phyloP scores from a whole-genome alignment of 495 filamentous ascomycete species.

The Hypoxylon subgilvum region DNA sequence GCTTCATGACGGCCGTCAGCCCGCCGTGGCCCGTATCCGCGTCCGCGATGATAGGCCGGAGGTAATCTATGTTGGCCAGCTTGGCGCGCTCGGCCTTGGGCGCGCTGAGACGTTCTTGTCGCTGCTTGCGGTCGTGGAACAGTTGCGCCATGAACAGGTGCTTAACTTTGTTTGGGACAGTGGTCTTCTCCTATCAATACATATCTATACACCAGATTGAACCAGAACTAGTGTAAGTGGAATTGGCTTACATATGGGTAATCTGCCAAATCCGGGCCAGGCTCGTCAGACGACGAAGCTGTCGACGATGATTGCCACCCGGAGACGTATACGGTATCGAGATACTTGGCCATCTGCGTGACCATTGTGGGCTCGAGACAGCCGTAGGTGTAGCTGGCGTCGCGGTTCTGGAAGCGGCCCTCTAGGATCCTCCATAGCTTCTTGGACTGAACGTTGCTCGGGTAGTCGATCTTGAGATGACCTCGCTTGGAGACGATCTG shows the following conservation, averaged over 20 bases:
- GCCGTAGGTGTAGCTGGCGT: constrained; percentile 92
- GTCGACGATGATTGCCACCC: constrained; percentile 99
- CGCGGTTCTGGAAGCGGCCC: constrained; percentile 78
- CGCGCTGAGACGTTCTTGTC: constrained; percentile 86
- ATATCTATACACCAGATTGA: neutral
- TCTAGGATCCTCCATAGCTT: constrained; percentile 95
- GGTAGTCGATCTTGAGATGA: constrained; percentile 87
- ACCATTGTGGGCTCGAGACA: constrained; percentile 97
- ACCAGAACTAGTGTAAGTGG: neutral
- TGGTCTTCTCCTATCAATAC: constrained; percentile 66
- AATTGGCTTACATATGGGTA: constrained; percentile 82
- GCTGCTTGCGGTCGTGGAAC: constrained; percentile 99
- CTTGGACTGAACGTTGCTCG: constrained; percentile 85
- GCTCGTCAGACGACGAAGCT: constrained; percentile 90
- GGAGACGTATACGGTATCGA: constrained; percentile 97
- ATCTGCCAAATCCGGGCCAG: constrained; percentile 95
- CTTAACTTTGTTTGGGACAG: constrained; percentile 96
- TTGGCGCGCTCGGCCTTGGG: constrained; percentile 74
- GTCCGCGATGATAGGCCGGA: constrained; percentile 95
- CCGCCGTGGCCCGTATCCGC: constrained; percentile 98
- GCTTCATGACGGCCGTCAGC: constrained; percentile 97
- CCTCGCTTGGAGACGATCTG: constrained; percentile 96
- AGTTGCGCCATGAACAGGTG: constrained; percentile 98
- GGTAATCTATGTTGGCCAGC: constrained; percentile 86
- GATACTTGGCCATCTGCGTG: constrained; percentile 98